A percentile compares a stretch with the other conserved stretches of the same genome.
These are phyloP conservation scores for Vigna unguiculata DNA, from an alignment of 306 rosid species.

Conservation along the genomic window DNA sequence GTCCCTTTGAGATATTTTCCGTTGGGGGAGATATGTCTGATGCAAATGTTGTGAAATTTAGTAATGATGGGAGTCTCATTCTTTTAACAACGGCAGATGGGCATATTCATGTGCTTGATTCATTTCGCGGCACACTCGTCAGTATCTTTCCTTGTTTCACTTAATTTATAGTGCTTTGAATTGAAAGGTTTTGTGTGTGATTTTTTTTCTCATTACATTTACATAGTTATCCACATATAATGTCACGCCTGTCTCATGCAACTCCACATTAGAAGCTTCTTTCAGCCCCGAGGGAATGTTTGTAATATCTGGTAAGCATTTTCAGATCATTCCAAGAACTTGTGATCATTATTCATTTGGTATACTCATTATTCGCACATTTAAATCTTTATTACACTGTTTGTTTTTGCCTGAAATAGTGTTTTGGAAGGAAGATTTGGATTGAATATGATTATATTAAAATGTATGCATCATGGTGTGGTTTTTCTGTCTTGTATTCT, in stretches of 20 bases:
- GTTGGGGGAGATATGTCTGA: constrained; percentile 90
- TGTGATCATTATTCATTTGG: constrained; percentile 26
- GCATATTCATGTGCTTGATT: constrained; percentile 89
- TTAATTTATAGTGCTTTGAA: constrained; percentile 33
- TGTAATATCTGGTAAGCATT: constrained; percentile 75
- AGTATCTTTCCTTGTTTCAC: constrained; percentile 43
- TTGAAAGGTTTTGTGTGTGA: constrained; percentile 34
- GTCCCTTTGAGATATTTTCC: constrained; percentile 91
- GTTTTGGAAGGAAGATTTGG: constrained; percentile 28
- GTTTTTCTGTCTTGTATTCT: constrained; percentile 20
- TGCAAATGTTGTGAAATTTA: constrained; percentile 94
- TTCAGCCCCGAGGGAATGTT: constrained; percentile 98
- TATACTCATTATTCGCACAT: background rate
- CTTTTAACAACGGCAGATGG: constrained; percentile 88
- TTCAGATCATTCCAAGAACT: constrained; percentile 24
- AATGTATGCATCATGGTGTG: background rate
- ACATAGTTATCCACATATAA: constrained; percentile 79
- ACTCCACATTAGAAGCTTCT: constrained; percentile 93
- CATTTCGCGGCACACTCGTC: constrained; percentile 94
- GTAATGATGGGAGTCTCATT: constrained; percentile 93
- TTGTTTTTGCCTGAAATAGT: constrained; percentile 9
- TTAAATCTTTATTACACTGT: background rate
- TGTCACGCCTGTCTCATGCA: constrained; percentile 75
- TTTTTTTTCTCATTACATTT: constrained; percentile 28
- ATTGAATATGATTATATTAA: constrained; percentile 3